Evolutionary conservation across 257 asterid genomes (phyloP), one percentile per base, ranked within the genome.

Genomic region (Capsicum rhomboideum): DNA sequence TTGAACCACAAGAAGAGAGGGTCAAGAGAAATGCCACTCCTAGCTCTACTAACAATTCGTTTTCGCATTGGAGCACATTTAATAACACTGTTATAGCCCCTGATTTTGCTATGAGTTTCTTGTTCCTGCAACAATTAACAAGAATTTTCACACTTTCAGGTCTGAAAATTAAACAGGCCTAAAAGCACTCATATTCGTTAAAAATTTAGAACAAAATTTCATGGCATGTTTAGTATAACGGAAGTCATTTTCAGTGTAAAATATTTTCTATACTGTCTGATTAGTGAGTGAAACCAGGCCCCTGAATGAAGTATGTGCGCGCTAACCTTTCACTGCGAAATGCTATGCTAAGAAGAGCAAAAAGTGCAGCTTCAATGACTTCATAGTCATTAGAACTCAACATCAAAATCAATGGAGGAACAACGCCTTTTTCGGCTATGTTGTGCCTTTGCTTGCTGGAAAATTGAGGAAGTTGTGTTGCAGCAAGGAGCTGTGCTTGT

Each of bases 281-380:
- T 40, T 40, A 8, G 44, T 40, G 44, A 40, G 11, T 40, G 3
- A 0, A 20, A 40, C 78, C 54, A 40, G 20, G 13, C 31, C 11
- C 23, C 21, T 74, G 21, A 74, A 46, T 46, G 40, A 74, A 74
- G 59, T 28, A 77, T 77, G 21, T 2, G 54, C 13, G 10, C 13
- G 75, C 86, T 10, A 61, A 93, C 98, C 97, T 93, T 89, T 94
- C 97, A 81, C 95, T 93, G 40, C 97, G 90, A 56, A 89, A 93
- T 28, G 96, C 94, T 23, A 93, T 89, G 89, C 88, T 90, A 83
- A 94, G 96, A 84, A 94, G 92, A 84, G 96, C 95, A 85, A 89
- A 82, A 4, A 94, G 92, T 72, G 95, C 90, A 82, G 95, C 97
- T 87, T 94, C 97, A 74, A 86, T 84, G 82, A 90, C 88, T 50